Percentiles rank a stretch among this genome's conserved stretches.
These are phyloP conservation scores for Suhomyces emberorum DNA, from an alignment of 805 yeast species.

Conservation along the genomic window DNA sequence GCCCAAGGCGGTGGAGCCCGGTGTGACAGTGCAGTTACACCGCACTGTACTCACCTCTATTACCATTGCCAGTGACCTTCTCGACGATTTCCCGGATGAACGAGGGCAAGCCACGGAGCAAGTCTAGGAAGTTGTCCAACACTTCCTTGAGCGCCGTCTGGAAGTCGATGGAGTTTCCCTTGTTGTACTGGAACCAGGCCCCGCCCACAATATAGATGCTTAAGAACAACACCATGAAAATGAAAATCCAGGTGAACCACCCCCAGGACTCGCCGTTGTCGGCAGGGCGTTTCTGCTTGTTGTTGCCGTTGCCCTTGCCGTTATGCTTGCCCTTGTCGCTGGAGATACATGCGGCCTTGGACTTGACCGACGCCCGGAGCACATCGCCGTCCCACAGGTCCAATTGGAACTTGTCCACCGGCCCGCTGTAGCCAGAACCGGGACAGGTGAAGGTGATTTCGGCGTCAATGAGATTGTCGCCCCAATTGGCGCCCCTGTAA, in stretches of 20 bases:
- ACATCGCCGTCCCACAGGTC: conserved; percentile 36
- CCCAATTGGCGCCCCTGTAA: conserved; percentile 67
- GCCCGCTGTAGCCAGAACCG: conserved; percentile 16
- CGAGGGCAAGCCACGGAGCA: conserved; percentile 58
- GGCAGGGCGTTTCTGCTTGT: conserved; percentile 18
- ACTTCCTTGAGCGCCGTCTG: conserved; percentile 73
- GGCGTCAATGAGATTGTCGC: conserved; percentile 50
- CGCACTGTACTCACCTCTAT: conserved; percentile 91
- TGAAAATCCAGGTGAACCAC: conserved; percentile 78
- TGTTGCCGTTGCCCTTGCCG: too few species aligned
- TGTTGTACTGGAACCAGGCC: conserved; percentile 72
- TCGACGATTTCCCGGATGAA: conserved; percentile 65
- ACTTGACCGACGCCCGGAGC: conserved; percentile 25
- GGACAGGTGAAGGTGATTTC: conserved; percentile 48
- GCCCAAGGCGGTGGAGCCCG: too few species aligned
- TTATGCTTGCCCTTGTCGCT: conserved; percentile 28
- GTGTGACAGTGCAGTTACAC: conserved; percentile 53
- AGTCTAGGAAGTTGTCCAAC: conserved; percentile 60
- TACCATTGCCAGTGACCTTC: conserved; percentile 58
- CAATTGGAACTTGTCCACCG: conserved; percentile 22
- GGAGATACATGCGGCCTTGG: conserved; percentile 41
- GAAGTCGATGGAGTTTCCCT: conserved; percentile 67
- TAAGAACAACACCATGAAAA: conserved; percentile 64
- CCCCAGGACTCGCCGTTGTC: conserved; percentile 60
- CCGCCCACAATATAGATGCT: conserved; percentile 71